A percentile compares a stretch with the other conserved stretches of the same genome.
phyloP scores from a whole-genome alignment of 2,329 filamentous ascomycete species.

The Ceratocystis destructans region DNA sequence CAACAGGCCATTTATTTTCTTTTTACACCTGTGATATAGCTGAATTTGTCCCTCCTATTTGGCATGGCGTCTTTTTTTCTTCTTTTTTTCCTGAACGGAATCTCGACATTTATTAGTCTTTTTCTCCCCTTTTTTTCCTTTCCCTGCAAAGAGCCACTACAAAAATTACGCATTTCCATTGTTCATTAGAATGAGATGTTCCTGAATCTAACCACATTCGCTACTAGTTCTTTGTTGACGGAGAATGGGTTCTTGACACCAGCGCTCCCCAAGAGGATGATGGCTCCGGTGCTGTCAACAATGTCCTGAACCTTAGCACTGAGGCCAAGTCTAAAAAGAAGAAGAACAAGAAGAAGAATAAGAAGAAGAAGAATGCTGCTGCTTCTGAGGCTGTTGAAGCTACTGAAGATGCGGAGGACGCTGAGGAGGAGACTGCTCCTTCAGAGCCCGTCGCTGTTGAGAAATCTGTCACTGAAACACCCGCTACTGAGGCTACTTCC shows the following conservation, averaged over 20 bases:
- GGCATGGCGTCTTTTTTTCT: neutral
- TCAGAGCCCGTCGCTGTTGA: slow-evolving; percentile 18
- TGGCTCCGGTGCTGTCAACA: slow-evolving; percentile 75
- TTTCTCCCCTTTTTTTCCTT: neutral
- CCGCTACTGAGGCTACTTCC: neutral
- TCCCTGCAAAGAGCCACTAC: neutral
- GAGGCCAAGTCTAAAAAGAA: slow-evolving; percentile 36
- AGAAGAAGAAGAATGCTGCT: slow-evolving; percentile 20
- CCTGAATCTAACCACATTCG: slow-evolving; percentile 8
- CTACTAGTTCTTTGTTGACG: slow-evolving; percentile 82
- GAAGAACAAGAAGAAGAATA: slow-evolving; percentile 29
- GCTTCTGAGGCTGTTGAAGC: slow-evolving; percentile 8
- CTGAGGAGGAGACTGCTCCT: slow-evolving; percentile 18
- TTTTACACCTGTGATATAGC: neutral
- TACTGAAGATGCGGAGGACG: slow-evolving; percentile 11
- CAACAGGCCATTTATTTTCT: neutral
- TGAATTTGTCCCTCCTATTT: neutral
- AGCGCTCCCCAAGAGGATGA: slow-evolving; percentile 72
- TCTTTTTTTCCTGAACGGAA: neutral
- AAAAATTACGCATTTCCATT: neutral
- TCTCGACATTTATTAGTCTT: neutral
- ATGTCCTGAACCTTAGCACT: slow-evolving; percentile 55
- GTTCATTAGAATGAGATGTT: neutral
- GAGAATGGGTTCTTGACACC: slow-evolving; percentile 73
- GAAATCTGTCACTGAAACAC: slow-evolving; percentile 13